Conservation (phyloP, 306 rosid genomes). For the Pyrus pyrifolia region DNA sequence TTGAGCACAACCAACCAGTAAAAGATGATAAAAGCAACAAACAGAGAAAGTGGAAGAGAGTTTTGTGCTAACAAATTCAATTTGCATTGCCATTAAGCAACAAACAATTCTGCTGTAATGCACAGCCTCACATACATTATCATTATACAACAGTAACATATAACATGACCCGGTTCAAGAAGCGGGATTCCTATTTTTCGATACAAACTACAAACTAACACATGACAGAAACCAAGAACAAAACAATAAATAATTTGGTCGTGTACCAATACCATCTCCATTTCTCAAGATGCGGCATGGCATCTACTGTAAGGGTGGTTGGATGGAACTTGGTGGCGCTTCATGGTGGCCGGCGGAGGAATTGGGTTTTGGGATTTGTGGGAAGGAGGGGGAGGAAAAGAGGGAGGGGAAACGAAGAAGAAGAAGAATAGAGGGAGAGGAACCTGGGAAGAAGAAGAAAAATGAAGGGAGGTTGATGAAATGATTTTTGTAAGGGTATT, state of each 20-base stretch:
- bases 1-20: neutral
- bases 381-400: too few relatives aligned
- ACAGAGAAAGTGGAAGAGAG: neutral
- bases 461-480: too few relatives aligned
- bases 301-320: neutral
- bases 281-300: constrained; percentile 4
- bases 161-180: too few relatives aligned
- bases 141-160: neutral
- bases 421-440: too few relatives aligned
- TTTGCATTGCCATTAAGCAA: constrained; percentile 13
- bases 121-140: neutral
- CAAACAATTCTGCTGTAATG: constrained; percentile 1
- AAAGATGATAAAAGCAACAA: neutral
- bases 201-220: too few relatives aligned
- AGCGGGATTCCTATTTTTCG: too few relatives aligned
- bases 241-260: neutral
- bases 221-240: neutral
- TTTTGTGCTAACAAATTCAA: neutral
- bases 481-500: too few relatives aligned
- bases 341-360: too few relatives aligned
- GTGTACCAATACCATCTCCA: neutral
- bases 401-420: too few relatives aligned
- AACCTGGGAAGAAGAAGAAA: too few relatives aligned
- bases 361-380: too few relatives aligned
- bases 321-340: too few relatives aligned